These are phyloP conservation scores for Tetramitus jugosus DNA, from an alignment of 208 protist genomes.

Conservation along the genomic window DNA sequence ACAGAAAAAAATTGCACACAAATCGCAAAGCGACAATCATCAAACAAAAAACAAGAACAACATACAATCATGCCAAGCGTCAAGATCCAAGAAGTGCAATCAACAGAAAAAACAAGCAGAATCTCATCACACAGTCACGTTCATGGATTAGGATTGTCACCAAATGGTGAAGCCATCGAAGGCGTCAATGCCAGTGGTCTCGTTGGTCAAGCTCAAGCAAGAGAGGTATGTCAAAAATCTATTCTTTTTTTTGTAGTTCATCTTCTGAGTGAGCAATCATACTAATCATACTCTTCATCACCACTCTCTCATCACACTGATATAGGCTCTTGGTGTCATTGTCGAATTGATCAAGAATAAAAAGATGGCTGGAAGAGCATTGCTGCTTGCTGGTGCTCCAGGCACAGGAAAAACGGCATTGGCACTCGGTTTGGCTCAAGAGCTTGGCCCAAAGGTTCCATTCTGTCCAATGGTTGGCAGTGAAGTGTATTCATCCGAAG, in stretches of 20 bases:
- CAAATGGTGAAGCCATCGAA: conserved; percentile 69
- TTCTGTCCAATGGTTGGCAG: conserved; percentile 98
- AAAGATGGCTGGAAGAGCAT: conserved; percentile 98
- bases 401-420: conserved; percentile 96
- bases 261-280: conserved; percentile 32
- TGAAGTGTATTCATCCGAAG: conserved; percentile 99
- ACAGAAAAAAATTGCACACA: too few species aligned
- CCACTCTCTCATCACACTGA: conserved; percentile 10
- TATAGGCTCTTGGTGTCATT: conserved; percentile 85
- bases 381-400: conserved; percentile 97
- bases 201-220: conserved; percentile 93
- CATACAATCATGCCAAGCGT: conserved; percentile 61
- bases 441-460: conserved; percentile 98
- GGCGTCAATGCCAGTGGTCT: conserved; percentile 73
- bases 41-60: too few species aligned
- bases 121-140: conserved; percentile 97
- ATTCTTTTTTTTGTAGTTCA: conserved; percentile 24
- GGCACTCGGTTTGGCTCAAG: conserved; percentile 93
- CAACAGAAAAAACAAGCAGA: conserved; percentile 85
- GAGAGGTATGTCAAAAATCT: conserved; percentile 67
- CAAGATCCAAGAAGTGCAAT: conserved; percentile 91
- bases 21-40: too few species aligned
- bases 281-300: background rate
- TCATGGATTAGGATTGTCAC: conserved; percentile 92
- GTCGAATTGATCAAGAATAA: conserved; percentile 97